Conservation (phyloP, 768 basidiomycete genomes). For the Lyophyllum atratum region DNA sequence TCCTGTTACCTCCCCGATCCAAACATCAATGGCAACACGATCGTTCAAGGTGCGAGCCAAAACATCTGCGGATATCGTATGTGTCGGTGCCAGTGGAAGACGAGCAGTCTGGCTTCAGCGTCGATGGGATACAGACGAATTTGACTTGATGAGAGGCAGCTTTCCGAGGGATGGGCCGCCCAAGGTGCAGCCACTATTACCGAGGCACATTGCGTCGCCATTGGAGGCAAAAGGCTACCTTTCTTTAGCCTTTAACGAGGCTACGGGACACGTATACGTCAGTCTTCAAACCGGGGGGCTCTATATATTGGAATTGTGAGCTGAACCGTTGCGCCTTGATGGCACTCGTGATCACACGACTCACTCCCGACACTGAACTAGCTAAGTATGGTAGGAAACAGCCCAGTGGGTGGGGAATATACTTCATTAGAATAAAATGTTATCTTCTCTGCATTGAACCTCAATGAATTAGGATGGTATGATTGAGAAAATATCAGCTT, state of each 20-base stretch:
- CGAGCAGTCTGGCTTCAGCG: slow-evolving; percentile 57
- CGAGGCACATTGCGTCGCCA: slow-evolving; percentile 49
- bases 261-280: slow-evolving; percentile 50
- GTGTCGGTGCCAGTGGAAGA: slow-evolving; percentile 43
- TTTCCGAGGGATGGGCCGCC: slow-evolving; percentile 28
- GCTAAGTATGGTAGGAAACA: too few relatives aligned
- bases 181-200: slow-evolving; percentile 41
- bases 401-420: too few relatives aligned
- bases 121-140: slow-evolving; percentile 49
- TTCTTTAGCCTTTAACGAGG: slow-evolving; percentile 57
- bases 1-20: not conserved
- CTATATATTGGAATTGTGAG: slow-evolving; percentile 45
- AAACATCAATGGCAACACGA: not conserved
- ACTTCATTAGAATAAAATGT: too few relatives aligned
- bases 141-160: slow-evolving; percentile 53
- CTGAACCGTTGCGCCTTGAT: too few relatives aligned
- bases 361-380: not conserved
- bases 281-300: slow-evolving; percentile 55
- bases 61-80: slow-evolving; percentile 23
- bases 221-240: slow-evolving; percentile 48
- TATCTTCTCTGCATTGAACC: too few relatives aligned
- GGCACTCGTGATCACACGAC: not conserved
- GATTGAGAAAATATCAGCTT: too few relatives aligned
- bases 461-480: too few relatives aligned
- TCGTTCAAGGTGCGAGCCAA: slow-evolving; percentile 11